These are phyloP conservation scores for Podospora conica DNA, from an alignment of 495 filamentous ascomycete genomes.

Conservation along the genomic window DNA sequence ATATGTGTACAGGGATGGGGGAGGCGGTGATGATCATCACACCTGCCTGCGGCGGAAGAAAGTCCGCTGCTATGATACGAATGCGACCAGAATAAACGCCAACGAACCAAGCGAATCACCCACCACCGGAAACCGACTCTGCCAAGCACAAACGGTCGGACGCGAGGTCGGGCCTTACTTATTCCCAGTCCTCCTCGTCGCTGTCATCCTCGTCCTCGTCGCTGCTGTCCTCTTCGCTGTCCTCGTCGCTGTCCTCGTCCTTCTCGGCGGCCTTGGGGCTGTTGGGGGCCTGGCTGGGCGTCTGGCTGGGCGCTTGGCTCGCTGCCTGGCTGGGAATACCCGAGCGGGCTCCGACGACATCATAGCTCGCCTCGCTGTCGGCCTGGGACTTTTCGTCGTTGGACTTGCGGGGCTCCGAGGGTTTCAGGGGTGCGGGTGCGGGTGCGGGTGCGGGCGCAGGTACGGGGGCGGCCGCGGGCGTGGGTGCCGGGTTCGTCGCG, in stretches of 20 bases:
- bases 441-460: background rate
- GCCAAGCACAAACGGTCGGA: slow-evolving; percentile 3
- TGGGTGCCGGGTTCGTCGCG: slow-evolving; percentile 6
- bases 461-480: slow-evolving; percentile 8
- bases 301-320: slow-evolving; percentile 16
- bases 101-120: slow-evolving; percentile 5
- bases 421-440: slow-evolving; percentile 40
- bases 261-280: slow-evolving; percentile 61
- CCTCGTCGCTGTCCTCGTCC: slow-evolving; percentile 42
- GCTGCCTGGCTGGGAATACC: slow-evolving; percentile 71
- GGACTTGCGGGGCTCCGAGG: slow-evolving; percentile 66
- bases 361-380: slow-evolving; percentile 89
- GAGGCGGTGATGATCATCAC: background rate
- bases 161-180: slow-evolving; percentile 15
- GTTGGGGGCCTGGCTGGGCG: slow-evolving; percentile 45
- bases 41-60: background rate
- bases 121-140: slow-evolving; percentile 1
- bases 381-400: slow-evolving; percentile 79
- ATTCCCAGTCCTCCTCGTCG: slow-evolving; percentile 78
- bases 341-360: slow-evolving; percentile 70
- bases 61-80: slow-evolving; percentile 1
- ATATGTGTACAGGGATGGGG: slow-evolving; percentile 5
- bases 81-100: slow-evolving; percentile 5
- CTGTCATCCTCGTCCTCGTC: slow-evolving; percentile 41
- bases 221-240: slow-evolving; percentile 63